Evolutionary conservation across 345 rosid species (phyloP).

Genomic region (Euphorbia pulcherrima): DNA sequence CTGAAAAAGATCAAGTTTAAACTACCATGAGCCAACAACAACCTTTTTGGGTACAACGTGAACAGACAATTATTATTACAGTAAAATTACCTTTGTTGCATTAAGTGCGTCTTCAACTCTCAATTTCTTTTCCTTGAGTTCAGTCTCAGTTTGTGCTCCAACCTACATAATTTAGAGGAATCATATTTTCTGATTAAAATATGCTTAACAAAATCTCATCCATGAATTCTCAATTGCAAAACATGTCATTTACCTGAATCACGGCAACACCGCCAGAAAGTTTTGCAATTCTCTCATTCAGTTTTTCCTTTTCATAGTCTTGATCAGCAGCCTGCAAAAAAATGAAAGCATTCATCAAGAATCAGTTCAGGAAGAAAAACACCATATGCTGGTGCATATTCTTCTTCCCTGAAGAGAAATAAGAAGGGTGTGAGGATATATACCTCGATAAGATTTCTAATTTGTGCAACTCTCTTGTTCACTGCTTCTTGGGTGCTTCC

Average conservation of each 20-base stretch:
- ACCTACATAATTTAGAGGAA: constrained; percentile 17
- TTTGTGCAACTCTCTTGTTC: constrained; percentile 83
- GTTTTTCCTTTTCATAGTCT: constrained; percentile 92
- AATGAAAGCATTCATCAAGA: neutral
- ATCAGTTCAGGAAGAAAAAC: neutral
- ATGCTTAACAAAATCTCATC: neutral
- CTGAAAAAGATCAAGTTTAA: constrained; percentile 11
- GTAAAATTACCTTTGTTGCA: constrained; percentile 74
- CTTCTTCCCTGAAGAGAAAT: neutral
- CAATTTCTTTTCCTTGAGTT: constrained; percentile 87
- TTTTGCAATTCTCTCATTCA: constrained; percentile 93
- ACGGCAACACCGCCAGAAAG: constrained; percentile 36
- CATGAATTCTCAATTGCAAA: neutral
- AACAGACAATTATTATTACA: neutral
- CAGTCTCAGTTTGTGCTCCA: constrained; percentile 38
- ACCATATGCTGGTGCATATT: neutral
- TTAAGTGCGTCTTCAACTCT: constrained; percentile 99
- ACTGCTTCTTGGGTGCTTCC: constrained; percentile 97
- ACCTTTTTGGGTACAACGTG: neutral
- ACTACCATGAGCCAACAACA: neutral
- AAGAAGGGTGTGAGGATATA: neutral
- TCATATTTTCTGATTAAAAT: too few relatives aligned
- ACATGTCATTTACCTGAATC: constrained; percentile 21
- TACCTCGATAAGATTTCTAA: constrained; percentile 88
- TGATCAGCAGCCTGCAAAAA: constrained; percentile 80